Percentiles rank a stretch among this genome's conserved stretches.
Evolutionary conservation across 768 basidiomycete species (phyloP).

Genomic region (Pleurotus platypus): DNA sequence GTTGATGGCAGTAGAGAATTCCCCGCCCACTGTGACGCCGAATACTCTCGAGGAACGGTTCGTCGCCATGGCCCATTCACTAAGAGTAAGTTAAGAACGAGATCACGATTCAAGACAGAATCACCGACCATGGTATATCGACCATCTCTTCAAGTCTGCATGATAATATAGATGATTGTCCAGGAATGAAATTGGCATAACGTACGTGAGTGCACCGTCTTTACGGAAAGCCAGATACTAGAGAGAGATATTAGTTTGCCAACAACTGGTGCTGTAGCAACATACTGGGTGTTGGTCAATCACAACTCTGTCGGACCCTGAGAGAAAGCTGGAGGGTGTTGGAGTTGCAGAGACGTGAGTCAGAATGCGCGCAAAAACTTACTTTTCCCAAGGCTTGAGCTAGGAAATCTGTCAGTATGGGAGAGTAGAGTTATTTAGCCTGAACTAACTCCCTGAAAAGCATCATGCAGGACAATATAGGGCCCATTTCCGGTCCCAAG

Average conservation of each 20-base stretch:
- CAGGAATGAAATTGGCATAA: constrained; percentile 13
- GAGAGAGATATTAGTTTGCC: background rate
- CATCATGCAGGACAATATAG: constrained; percentile 61
- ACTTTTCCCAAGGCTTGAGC: constrained; percentile 45
- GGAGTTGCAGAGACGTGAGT: background rate
- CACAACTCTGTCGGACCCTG: constrained; percentile 70
- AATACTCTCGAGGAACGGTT: constrained; percentile 65
- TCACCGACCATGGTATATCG: constrained; percentile 39
- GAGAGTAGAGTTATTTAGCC: background rate
- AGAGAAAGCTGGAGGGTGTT: constrained; percentile 48
- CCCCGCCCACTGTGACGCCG: constrained; percentile 79
- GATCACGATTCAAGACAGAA: constrained; percentile 13
- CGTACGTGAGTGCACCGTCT: constrained; percentile 36
- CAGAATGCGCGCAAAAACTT: constrained; percentile 9
- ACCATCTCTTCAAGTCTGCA: constrained; percentile 35
- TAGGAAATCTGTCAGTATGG: constrained; percentile 15
- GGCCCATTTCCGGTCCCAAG: constrained; percentile 56
- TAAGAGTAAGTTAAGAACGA: constrained; percentile 19
- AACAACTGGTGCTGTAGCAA: too few relatives aligned
- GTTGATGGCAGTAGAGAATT: constrained; percentile 78
- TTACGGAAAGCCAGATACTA: constrained; percentile 45
- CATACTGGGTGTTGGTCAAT: constrained; percentile 78
- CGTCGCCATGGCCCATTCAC: constrained; percentile 46
- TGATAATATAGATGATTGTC: constrained; percentile 8
- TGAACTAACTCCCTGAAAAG: constrained; percentile 54